These are phyloP conservation scores for Coemansia sp. DNA, from an alignment of 192 early-diverging fungal genomes.

Conservation along the genomic window DNA sequence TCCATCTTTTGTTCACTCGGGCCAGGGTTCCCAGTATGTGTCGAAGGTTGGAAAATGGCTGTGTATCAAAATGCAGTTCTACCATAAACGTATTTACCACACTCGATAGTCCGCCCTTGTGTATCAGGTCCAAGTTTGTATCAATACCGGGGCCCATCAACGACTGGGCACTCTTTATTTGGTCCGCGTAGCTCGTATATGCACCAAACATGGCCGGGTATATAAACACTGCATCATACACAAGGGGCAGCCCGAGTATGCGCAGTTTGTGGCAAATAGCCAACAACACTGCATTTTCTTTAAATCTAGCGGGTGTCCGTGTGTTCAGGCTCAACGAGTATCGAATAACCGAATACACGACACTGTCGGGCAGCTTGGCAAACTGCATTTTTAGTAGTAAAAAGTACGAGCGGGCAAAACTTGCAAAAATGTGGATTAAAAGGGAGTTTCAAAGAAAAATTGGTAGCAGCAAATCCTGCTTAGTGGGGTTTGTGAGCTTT, in stretches of 20 bases:
- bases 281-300: neutral
- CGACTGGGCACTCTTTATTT: neutral
- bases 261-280: neutral
- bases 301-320: neutral
- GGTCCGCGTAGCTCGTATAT: neutral
- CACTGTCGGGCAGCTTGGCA: neutral
- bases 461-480: too few species aligned
- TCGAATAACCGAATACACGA: neutral
- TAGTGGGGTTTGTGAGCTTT: too few species aligned
- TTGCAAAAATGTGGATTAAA: neutral
- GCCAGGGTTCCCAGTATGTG: neutral
- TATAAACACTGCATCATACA: neutral
- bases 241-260: neutral
- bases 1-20: neutral
- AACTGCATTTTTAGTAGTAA: neutral
- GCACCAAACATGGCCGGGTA: neutral
- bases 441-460: neutral
- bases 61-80: neutral
- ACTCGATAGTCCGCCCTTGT: neutral
- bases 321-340: neutral
- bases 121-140: neutral
- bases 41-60: neutral
- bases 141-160: neutral
- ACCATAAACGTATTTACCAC: neutral
- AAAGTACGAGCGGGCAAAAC: neutral